Conservation (phyloP, 495 filamentous ascomycete species). For the Staphylotrichum longicolle region DNA sequence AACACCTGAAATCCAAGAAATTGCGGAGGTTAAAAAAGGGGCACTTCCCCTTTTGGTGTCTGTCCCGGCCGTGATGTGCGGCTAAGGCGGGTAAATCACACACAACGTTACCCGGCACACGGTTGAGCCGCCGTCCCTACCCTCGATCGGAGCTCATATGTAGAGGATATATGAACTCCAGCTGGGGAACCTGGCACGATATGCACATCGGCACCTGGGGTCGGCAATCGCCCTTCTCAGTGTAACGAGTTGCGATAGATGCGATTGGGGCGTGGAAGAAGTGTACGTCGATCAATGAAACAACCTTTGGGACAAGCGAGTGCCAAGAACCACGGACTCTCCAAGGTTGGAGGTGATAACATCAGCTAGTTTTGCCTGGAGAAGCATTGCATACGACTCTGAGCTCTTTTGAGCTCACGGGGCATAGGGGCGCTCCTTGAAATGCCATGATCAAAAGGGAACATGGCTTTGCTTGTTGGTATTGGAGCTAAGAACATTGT, state of each 20-base stretch:
- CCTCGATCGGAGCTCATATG: neutral
- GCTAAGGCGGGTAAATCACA: constrained; percentile 14
- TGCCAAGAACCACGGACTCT: no score
- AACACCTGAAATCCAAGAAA: neutral
- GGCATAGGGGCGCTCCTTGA: no score
- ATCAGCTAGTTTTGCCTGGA: no score
- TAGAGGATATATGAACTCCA: neutral
- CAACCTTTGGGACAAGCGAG: no score
- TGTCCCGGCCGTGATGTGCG: neutral
- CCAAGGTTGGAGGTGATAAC: no score
- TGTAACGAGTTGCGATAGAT: neutral
- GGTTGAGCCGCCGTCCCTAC: neutral
- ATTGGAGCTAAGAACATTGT: no score
- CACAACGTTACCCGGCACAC: neutral
- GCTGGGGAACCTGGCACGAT: neutral
- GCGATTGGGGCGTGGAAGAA: no score
- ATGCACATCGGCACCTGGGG: neutral
- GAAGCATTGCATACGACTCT: no score
- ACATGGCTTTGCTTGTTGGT: no score
- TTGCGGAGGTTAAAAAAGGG: neutral
- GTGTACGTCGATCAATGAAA: no score
- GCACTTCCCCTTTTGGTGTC: constrained; percentile 1
- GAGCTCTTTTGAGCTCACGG: no score
- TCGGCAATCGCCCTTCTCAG: constrained; percentile 2
- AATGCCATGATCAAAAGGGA: no score